Conservation (phyloP, 2,329 filamentous ascomycete species). For the Torrubiellomyces zombiae region DNA sequence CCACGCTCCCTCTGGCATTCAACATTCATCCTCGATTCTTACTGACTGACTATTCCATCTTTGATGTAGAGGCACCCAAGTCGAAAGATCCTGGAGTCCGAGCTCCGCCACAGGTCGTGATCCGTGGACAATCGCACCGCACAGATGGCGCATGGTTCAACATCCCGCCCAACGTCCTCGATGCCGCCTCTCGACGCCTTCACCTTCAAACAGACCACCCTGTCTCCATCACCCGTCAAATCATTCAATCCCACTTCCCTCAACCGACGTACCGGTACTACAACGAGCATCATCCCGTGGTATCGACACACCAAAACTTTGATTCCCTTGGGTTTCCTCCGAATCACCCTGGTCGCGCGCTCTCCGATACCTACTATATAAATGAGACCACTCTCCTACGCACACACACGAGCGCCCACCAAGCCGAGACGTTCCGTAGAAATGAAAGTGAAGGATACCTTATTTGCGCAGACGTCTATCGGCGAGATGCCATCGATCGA, state of each 20-base stretch:
- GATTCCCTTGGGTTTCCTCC: slow-evolving; percentile 85
- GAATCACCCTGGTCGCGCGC: slow-evolving; percentile 75
- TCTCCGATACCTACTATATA: slow-evolving; percentile 90
- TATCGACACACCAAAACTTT: slow-evolving; percentile 77
- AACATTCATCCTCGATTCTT: too few species aligned
- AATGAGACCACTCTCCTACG: slow-evolving; percentile 70
- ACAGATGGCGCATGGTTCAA: slow-evolving; percentile 74
- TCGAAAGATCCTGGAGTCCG: too few species aligned
- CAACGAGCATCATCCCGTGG: slow-evolving; percentile 67
- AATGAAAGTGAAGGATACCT: slow-evolving; percentile 67
- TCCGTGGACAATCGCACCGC: slow-evolving; percentile 47
- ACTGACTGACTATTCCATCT: too few species aligned
- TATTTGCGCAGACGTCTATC: slow-evolving; percentile 87
- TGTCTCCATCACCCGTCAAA: slow-evolving; percentile 72
- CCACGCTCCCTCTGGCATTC: not conserved
- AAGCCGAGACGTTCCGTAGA: slow-evolving; percentile 62
- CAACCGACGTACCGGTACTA: slow-evolving; percentile 56
- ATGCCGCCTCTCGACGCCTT: slow-evolving; percentile 59
- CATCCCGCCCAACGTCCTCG: slow-evolving; percentile 56
- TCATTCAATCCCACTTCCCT: slow-evolving; percentile 84
- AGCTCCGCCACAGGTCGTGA: too few species aligned
- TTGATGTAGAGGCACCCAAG: too few species aligned
- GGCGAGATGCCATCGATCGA: slow-evolving; percentile 83
- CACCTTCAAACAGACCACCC: slow-evolving; percentile 87
- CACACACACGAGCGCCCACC: slow-evolving; percentile 90